A percentile compares a stretch with the other conserved stretches of the same genome.
Conservation (phyloP, 2,329 filamentous ascomycete species). For the Monosporascus sp. region DNA sequence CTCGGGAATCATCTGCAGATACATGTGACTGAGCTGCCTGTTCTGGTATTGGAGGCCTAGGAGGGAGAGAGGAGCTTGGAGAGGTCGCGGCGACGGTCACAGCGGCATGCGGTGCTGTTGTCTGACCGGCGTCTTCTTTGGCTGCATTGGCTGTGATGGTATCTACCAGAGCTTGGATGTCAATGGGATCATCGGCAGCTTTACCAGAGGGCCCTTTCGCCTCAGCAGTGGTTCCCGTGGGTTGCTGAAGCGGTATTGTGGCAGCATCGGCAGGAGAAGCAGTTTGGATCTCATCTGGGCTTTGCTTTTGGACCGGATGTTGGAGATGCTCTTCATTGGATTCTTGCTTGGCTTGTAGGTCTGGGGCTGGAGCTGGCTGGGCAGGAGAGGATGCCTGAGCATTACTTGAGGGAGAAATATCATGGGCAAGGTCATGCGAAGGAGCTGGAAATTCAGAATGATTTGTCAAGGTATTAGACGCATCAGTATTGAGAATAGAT, state of each 20-base stretch:
- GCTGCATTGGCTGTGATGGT: conserved; percentile 21
- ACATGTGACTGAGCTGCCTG: conserved; percentile 30
- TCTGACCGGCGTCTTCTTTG: conserved; percentile 25
- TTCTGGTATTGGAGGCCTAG: conserved; percentile 40
- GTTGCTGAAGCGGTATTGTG: conserved; percentile 5
- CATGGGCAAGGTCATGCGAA: conserved; percentile 14
- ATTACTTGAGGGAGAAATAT: conserved; percentile 5
- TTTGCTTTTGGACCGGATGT: conserved; percentile 14
- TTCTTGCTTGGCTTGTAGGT: conserved; percentile 13
- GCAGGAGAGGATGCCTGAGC: conserved; percentile 14
- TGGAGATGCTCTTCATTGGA: conserved; percentile 8
- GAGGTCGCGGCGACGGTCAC: conserved; percentile 17
- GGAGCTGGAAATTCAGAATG: conserved; percentile 9
- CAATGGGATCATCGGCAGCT: conserved; percentile 15
- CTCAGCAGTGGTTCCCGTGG: conserved; percentile 5
- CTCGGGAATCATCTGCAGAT: conserved; percentile 16
- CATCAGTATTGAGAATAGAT: conserved; percentile 13
- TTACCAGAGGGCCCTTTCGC: conserved; percentile 6
- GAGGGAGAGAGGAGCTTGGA: conserved; percentile 40
- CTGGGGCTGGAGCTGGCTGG: conserved; percentile 23
- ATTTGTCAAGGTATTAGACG: conserved; percentile 11
- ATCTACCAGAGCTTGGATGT: conserved; percentile 23
- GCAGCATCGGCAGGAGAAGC: conserved; percentile 1
- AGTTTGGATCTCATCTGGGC: conserved; percentile 17
- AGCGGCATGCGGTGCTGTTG: conserved; percentile 17